These are phyloP conservation scores for Trifolium pratense DNA, from an alignment of 306 rosid species.

Conservation along the genomic window DNA sequence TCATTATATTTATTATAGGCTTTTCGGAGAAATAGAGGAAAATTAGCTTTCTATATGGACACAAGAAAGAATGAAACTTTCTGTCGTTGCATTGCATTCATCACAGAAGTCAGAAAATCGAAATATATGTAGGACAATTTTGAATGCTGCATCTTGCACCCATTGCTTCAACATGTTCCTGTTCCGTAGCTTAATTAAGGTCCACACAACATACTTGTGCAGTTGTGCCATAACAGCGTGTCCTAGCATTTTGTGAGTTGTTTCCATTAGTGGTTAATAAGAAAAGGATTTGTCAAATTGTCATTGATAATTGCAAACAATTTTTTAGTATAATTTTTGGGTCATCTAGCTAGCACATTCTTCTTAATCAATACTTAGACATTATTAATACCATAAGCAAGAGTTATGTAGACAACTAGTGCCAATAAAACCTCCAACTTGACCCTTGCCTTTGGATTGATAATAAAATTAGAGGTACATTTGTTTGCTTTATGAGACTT, in stretches of 20 bases:
- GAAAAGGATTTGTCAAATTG: constrained; percentile 44
- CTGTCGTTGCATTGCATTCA: neutral
- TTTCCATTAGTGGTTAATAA: constrained; percentile 39
- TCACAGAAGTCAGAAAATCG: neutral
- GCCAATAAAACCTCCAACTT: constrained; percentile 35
- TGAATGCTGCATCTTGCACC: constrained; percentile 26
- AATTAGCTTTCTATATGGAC: constrained; percentile 2
- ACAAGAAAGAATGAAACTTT: neutral
- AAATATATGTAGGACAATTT: neutral
- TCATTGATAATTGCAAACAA: constrained; percentile 44
- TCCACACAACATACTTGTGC: constrained; percentile 36
- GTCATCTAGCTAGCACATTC: constrained; percentile 29
- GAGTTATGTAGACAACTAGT: constrained; percentile 32
- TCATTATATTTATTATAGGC: neutral
- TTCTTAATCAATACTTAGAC: constrained; percentile 40
- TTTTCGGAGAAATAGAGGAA: neutral
- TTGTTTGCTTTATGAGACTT: neutral
- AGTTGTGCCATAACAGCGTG: constrained; percentile 35
- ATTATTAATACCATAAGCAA: constrained; percentile 33
- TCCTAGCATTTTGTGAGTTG: constrained; percentile 37
- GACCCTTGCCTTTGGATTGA: constrained; percentile 26
- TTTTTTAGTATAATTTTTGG: constrained; percentile 37
- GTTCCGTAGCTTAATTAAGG: constrained; percentile 25
- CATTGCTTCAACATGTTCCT: constrained; percentile 29
- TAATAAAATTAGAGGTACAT: neutral